A percentile compares a stretch with the other conserved stretches of the same genome.
Conservation (phyloP, 345 rosid genomes). For the Eutrema japonicum region DNA sequence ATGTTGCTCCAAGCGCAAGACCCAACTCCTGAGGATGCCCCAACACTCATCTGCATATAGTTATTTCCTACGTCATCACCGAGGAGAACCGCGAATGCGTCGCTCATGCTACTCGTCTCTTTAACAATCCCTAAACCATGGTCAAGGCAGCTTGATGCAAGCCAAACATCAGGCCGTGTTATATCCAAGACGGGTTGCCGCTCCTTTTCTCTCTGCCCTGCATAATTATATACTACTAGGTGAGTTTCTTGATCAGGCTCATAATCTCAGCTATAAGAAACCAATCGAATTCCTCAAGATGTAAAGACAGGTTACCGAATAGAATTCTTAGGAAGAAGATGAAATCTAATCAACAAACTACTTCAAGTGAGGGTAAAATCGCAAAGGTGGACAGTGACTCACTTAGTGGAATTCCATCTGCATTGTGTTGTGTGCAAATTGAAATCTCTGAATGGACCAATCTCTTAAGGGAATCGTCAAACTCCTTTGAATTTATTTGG, state of each 20-base stretch:
- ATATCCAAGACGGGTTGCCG: constrained; percentile 36
- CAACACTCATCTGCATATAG: constrained; percentile 42
- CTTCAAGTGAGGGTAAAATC: not conserved
- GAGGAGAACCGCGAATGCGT: constrained; percentile 64
- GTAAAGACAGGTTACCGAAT: constrained; percentile 15
- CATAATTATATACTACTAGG: not conserved
- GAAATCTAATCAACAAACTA: constrained; percentile 6
- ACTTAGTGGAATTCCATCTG: constrained; percentile 63
- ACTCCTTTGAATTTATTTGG: constrained; percentile 66
- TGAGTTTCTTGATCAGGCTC: constrained; percentile 12
- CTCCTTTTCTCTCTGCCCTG: constrained; percentile 32
- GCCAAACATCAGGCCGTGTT: constrained; percentile 61
- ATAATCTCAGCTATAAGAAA: not conserved
- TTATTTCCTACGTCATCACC: constrained; percentile 68
- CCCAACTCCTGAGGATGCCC: constrained; percentile 57
- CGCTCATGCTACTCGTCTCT: constrained; percentile 55
- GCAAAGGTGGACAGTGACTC: constrained; percentile 45
- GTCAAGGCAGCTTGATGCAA: constrained; percentile 80
- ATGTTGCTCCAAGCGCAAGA: constrained; percentile 83
- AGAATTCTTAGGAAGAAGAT: not conserved
- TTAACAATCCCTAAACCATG: constrained; percentile 52
- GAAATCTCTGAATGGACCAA: constrained; percentile 70
- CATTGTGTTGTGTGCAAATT: constrained; percentile 58
- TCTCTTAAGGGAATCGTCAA: constrained; percentile 62
- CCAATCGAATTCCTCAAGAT: not conserved